Evolutionary conservation across 2,329 filamentous ascomycete genomes (phyloP).

Genomic region (Colletotrichum liriopes): DNA sequence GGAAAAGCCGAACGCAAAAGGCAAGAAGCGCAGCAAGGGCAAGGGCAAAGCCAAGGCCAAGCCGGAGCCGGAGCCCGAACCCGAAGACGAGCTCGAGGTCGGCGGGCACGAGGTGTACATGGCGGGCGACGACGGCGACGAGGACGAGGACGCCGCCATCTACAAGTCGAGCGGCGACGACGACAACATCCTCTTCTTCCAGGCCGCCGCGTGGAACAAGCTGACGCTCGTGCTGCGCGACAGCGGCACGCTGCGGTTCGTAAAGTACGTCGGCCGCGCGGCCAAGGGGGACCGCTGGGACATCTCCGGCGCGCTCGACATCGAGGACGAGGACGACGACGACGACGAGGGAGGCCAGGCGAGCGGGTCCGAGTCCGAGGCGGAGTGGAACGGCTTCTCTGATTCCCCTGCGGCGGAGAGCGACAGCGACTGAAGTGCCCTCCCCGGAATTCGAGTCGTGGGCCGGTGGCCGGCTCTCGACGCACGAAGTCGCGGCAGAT

Average conservation of each 20-base stretch:
- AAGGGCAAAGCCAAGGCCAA: conserved; percentile 49
- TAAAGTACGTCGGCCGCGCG: conserved; percentile 91
- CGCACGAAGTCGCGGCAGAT: neutral
- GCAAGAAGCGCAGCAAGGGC: conserved; percentile 52
- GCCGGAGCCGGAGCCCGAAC: conserved; percentile 46
- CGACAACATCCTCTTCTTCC: conserved; percentile 76
- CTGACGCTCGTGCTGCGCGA: conserved; percentile 93
- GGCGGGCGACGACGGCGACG: conserved; percentile 84
- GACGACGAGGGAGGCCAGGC: conserved; percentile 56
- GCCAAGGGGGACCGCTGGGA: conserved; percentile 96
- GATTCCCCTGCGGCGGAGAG: conserved; percentile 47
- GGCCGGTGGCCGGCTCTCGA: neutral
- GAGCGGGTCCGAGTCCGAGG: conserved; percentile 53
- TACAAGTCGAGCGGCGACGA: conserved; percentile 88
- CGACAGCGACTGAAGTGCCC: conserved; percentile 53
- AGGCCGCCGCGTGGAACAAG: conserved; percentile 85
- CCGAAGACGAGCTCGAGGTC: conserved; percentile 58
- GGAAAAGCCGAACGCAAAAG: conserved; percentile 51
- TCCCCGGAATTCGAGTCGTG: neutral
- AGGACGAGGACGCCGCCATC: conserved; percentile 80
- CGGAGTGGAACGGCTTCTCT: conserved; percentile 74
- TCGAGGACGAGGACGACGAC: conserved; percentile 70
- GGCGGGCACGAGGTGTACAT: conserved; percentile 93
- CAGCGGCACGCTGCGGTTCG: conserved; percentile 88
- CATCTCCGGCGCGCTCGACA: conserved; percentile 83